phyloP scores from a whole-genome alignment of 768 basidiomycete species.

The Tubosaeta sp. region DNA sequence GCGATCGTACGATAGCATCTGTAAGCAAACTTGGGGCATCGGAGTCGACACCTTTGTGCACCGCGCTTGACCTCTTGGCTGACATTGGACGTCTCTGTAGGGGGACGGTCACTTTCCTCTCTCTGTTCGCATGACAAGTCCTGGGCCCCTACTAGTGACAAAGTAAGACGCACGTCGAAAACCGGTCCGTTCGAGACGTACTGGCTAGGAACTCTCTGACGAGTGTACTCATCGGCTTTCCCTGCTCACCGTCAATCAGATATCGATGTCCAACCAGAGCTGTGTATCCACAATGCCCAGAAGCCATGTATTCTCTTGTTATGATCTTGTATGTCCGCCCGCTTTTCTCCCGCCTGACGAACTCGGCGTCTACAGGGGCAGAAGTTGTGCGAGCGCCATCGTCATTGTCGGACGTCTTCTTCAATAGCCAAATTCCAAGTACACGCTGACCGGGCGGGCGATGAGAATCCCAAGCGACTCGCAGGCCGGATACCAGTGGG shows the following conservation, averaged over 20 bases:
- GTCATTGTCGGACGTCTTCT: constrained; percentile 28
- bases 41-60: constrained; percentile 9
- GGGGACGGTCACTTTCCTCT: constrained; percentile 31
- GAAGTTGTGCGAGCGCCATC: constrained; percentile 27
- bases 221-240: constrained; percentile 70
- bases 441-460: constrained; percentile 68
- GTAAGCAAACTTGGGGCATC: constrained; percentile 29
- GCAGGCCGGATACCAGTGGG: constrained; percentile 80
- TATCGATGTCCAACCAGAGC: constrained; percentile 60
- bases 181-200: constrained; percentile 23
- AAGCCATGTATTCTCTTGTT: constrained; percentile 79
- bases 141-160: constrained; percentile 52
- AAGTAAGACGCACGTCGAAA: not conserved
- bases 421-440: constrained; percentile 63
- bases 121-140: constrained; percentile 32
- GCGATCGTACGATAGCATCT: constrained; percentile 48
- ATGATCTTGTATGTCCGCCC: constrained; percentile 72
- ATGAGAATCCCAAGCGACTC: constrained; percentile 82
- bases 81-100: constrained; percentile 42
- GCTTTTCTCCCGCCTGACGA: constrained; percentile 47
- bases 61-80: constrained; percentile 41
- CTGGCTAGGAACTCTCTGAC: constrained; percentile 83
- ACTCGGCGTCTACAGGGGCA: constrained; percentile 43
- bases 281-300: constrained; percentile 79
- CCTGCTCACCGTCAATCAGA: constrained; percentile 80